Percentiles rank a stretch among this genome's conserved stretches.
Conservation (phyloP, 2,329 filamentous ascomycete species). For the Ophiosphaerella korrae region DNA sequence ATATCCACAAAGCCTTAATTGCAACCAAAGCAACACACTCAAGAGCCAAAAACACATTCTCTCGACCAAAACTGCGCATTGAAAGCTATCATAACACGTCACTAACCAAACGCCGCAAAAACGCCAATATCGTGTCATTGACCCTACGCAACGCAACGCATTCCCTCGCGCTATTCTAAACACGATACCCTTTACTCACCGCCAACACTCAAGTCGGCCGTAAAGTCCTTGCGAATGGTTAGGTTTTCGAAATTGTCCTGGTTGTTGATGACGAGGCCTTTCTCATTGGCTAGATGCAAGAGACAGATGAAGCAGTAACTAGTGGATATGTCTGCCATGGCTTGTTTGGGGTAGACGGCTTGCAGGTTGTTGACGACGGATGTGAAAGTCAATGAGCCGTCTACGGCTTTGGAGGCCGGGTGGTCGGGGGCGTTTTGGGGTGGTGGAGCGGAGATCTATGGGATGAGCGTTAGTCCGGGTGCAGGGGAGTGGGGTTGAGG, state of each 20-base stretch:
- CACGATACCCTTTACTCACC: slow-evolving; percentile 4
- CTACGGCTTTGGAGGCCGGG: slow-evolving; percentile 51
- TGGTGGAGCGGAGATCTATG: slow-evolving; percentile 30
- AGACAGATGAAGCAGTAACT: slow-evolving; percentile 92
- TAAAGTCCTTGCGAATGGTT: slow-evolving; percentile 54
- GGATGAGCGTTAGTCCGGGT: slow-evolving; percentile 11
- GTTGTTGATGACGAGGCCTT: slow-evolving; percentile 78
- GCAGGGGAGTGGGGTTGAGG: neutral
- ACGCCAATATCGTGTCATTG: neutral
- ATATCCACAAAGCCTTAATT: too few relatives aligned
- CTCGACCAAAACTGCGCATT: too few relatives aligned
- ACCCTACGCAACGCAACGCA: neutral
- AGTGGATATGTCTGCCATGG: slow-evolving; percentile 93
- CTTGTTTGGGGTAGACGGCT: slow-evolving; percentile 80
- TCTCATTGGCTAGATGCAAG: slow-evolving; percentile 89
- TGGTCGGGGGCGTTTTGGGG: slow-evolving; percentile 24
- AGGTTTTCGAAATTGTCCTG: slow-evolving; percentile 58
- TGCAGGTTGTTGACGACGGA: slow-evolving; percentile 89
- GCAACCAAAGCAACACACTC: too few relatives aligned
- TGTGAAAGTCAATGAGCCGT: slow-evolving; percentile 77
- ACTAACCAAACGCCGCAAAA: neutral
- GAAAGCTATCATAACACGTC: too few relatives aligned
- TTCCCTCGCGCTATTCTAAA: too few relatives aligned
- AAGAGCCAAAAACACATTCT: too few relatives aligned
- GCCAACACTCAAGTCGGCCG: slow-evolving; percentile 47